A percentile compares a stretch with the other conserved stretches of the same genome.
These are phyloP conservation scores for Calonectria montana DNA, from an alignment of 2,329 filamentous ascomycete species.

Conservation along the genomic window DNA sequence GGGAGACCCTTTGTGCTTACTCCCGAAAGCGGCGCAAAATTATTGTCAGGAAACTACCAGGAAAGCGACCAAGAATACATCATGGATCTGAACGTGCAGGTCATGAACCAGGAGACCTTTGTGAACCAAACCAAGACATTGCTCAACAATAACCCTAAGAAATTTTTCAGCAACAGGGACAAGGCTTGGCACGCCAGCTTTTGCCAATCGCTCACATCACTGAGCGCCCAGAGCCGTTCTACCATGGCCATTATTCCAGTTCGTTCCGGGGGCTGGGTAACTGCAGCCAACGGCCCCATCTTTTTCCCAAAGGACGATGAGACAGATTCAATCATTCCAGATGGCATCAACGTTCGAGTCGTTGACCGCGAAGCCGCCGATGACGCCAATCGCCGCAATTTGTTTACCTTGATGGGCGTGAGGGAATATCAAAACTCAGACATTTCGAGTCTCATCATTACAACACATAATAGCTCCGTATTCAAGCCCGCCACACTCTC, in stretches of 20 bases:
- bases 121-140: not conserved
- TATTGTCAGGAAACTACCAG: not conserved
- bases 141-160: not conserved
- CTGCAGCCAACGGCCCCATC: not conserved
- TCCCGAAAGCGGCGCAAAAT: not conserved
- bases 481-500: not conserved
- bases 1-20: not conserved
- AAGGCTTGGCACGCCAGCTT: not conserved
- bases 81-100: not conserved
- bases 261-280: not conserved
- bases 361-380: conserved; percentile 5
- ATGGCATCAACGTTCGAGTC: not conserved
- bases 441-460: conserved; percentile 2
- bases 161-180: not conserved
- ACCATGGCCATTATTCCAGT: not conserved
- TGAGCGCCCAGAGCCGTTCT: not conserved
- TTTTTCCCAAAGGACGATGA: not conserved
- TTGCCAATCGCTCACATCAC: not conserved
- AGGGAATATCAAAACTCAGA: not conserved
- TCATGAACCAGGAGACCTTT: not conserved
- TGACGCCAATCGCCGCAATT: not conserved
- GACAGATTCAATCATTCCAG: not conserved
- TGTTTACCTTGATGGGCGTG: conserved; percentile 1
- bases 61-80: not conserved
- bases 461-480: not conserved